Percentiles rank a stretch among this genome's conserved stretches.
phyloP scores from a whole-genome alignment of 2,329 filamentous ascomycete genomes.

The Colletotrichum shisoi region DNA sequence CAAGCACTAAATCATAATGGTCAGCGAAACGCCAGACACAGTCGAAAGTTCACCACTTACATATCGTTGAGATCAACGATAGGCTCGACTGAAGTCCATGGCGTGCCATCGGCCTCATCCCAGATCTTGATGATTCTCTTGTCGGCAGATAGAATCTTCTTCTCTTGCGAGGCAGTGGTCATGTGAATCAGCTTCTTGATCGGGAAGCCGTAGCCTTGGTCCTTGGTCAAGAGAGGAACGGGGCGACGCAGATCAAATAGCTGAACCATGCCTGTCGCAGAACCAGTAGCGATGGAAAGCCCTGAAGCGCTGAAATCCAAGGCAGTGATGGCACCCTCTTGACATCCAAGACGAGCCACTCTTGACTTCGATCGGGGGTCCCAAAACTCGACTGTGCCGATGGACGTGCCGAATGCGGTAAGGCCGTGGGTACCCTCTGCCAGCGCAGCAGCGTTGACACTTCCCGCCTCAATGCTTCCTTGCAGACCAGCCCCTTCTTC shows the following conservation, averaged over 20 bases:
- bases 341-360: slow-evolving; percentile 76
- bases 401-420: slow-evolving; percentile 88
- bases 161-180: slow-evolving; percentile 76
- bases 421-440: slow-evolving; percentile 91
- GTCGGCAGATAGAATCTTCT: slow-evolving; percentile 90
- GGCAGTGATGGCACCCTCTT: slow-evolving; percentile 80
- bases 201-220: slow-evolving; percentile 93
- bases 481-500: slow-evolving; percentile 78
- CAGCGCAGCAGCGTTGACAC: slow-evolving; percentile 85
- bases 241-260: slow-evolving; percentile 93
- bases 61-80: slow-evolving; percentile 94
- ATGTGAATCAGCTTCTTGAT: slow-evolving; percentile 83
- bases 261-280: slow-evolving; percentile 86
- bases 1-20: slow-evolving; percentile 63
- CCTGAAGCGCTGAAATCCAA: slow-evolving; percentile 86
- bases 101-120: slow-evolving; percentile 81
- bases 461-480: slow-evolving; percentile 83
- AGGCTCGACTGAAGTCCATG: slow-evolving; percentile 96
- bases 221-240: slow-evolving; percentile 84
- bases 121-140: slow-evolving; percentile 98
- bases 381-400: slow-evolving; percentile 98
- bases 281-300: slow-evolving; percentile 83
- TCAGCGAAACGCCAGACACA: slow-evolving; percentile 4
- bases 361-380: slow-evolving; percentile 84
- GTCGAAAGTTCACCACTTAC: slow-evolving; percentile 13